phyloP scores from a whole-genome alignment of 2,329 filamentous ascomycete species.

The Aspergillus tanneri region DNA sequence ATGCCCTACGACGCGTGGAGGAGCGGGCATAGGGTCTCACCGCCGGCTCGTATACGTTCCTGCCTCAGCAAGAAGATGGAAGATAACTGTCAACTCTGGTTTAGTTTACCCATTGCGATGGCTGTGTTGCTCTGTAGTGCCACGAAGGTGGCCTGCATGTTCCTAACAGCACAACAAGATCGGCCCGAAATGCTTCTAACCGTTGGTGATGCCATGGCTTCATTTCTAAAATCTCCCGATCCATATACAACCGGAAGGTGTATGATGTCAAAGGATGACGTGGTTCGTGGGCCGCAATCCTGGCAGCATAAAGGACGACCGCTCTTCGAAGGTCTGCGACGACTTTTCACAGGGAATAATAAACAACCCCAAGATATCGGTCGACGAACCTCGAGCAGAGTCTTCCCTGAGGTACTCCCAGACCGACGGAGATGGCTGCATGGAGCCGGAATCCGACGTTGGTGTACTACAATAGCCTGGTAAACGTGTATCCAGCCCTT shows the following conservation, averaged over 20 bases:
- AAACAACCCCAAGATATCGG: too few relatives aligned
- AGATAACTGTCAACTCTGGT: constrained; percentile 15
- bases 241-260: constrained; percentile 11
- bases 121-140: constrained; percentile 9
- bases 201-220: constrained; percentile 29
- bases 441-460: too few relatives aligned
- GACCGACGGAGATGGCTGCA: too few relatives aligned
- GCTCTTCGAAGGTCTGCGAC: too few relatives aligned
- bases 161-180: constrained; percentile 6
- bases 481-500: too few relatives aligned
- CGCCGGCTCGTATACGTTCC: background rate
- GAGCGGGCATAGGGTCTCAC: too few relatives aligned
- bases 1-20: background rate
- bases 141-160: constrained; percentile 18
- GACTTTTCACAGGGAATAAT: too few relatives aligned
- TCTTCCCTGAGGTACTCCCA: too few relatives aligned
- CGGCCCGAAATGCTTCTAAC: constrained; percentile 18
- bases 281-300: background rate
- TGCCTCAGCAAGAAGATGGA: constrained; percentile 1
- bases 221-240: constrained; percentile 23
- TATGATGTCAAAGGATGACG: constrained; percentile 1
- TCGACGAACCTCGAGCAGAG: background rate
- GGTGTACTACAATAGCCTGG: too few relatives aligned
- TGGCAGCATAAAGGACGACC: too few relatives aligned
- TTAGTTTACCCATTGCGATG: constrained; percentile 12